Evolutionary conservation across 306 rosid genomes (phyloP), one percentile per base, ranked within the genome.

Genomic region (Mucuna pruriens): DNA sequence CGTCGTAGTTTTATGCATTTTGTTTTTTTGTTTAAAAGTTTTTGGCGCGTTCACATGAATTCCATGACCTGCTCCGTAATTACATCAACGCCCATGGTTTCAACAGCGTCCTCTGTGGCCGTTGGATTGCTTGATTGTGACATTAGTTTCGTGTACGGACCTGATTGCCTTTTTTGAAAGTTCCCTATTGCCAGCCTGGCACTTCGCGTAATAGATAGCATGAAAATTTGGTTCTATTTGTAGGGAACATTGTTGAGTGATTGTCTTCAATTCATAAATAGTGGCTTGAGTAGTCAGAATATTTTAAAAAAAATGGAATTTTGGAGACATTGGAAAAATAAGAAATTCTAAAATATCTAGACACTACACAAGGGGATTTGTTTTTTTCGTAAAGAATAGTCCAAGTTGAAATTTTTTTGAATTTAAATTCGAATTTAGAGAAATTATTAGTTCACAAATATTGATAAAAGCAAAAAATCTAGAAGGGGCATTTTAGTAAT

Each of bases 51-150:
- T 81, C 80, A 80, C 55, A 69, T 71, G 26, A 72, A 63, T 61
- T 80, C 31, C 54, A 33, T 69, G 87, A 61, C 29, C 8, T 31
- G 67, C 20, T 69, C 10, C 3, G 79, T 62, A 38, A 51, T 42
- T 12, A 9, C 49, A 62, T 80, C 49, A 45, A 75, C 23, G 69
- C 61, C 62, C 36, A 6, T 20, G 16, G 78, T 67, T 36, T 69
- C 26, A 7, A 1, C 1, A 29, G 29, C 29, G 73, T 76, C 31
- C 2, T 31, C 15, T 44, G 22, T 71, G 39, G 63, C 85, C 85
- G 82, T 85, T 45, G 31, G 80, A 80, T 85, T 71, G 4, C 20
- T 36, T 51, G 46, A 46, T 57, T 31, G 36, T 81, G 85, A 85
- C 85, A 36, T 64, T 54, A 55, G 20, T 26, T 45, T 0, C 9